Conservation (phyloP, 2,329 filamentous ascomycete species). For the Phialemoniopsis sp. region DNA sequence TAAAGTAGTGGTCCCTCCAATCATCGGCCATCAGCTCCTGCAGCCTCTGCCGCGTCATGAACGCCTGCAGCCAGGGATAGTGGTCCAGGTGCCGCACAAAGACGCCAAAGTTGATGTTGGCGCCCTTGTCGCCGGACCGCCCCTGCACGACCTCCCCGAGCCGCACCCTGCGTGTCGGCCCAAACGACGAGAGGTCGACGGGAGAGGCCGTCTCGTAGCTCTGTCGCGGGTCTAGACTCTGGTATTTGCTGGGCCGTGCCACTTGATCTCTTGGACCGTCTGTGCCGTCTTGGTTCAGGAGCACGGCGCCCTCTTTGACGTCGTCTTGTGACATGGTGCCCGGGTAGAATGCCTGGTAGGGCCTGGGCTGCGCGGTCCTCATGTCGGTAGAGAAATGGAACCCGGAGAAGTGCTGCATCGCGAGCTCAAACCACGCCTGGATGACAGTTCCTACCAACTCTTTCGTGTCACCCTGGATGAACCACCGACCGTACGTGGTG, state of each 20-base stretch:
- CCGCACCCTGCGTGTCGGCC: background rate
- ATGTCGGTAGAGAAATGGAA: conserved; percentile 36
- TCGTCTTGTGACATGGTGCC: conserved; percentile 20
- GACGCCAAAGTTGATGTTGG: no score
- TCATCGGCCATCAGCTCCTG: no score
- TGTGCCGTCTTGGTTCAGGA: no score
- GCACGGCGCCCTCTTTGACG: conserved; percentile 12
- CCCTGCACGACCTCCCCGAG: conserved; percentile 2
- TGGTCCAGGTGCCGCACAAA: no score
- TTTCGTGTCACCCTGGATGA: conserved; percentile 28
- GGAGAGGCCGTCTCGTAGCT: no score
- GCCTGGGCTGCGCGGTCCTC: conserved; percentile 26
- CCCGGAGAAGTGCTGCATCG: conserved; percentile 40
- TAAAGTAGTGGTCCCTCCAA: no score
- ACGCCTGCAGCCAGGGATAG: no score
- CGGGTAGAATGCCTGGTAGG: conserved; percentile 36
- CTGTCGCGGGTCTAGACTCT: no score
- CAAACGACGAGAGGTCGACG: background rate
- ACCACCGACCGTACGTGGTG: conserved; percentile 40
- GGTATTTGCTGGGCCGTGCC: no score
- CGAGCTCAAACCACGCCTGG: conserved; percentile 20
- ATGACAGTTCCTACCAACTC: conserved; percentile 19
- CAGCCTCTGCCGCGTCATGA: no score
- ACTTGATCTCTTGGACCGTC: no score
- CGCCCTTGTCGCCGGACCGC: no score